Base-by-base conservation (phyloP, 2,329 filamentous ascomycete genomes). In the Claviceps spartinae region DNA sequence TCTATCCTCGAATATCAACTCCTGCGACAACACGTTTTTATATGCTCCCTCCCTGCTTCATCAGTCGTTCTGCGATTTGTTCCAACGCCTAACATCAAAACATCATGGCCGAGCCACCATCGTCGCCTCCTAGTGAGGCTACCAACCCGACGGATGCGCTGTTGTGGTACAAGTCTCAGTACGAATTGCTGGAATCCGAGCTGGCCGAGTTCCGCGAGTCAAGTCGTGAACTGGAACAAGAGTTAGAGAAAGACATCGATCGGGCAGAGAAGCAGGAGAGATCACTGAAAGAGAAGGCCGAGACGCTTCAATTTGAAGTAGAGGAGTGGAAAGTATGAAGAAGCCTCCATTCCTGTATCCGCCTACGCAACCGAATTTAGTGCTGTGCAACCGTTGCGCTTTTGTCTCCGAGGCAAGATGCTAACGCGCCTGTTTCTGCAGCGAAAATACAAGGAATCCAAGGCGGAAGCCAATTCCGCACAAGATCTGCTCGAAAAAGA, bases 371-470 rank as follows among this genome's bases (percentile, higher is more conserved):
- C 26, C 26, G 8, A 30, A 11, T 34, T 34, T 1, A 4, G 9
- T 11, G 30, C 9, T 9, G 8, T 9, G 26, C 26, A 30, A 34
- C 30, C 30, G 30, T 11, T 11, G 30, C 9, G 14, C 14, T 9
- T 22, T 26, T 26, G 8, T 14, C 30, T 22, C 3, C 3, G 9
- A 4, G 22, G 9, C 11, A 30, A 26, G 18, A 49, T 18, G 41
- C 54, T 55, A 51, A 58, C 57, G 37, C 37, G n/a, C 30, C 38
- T 14, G 8, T 46, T 7, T 41, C 18, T 46, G 50, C 63, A 95
- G 89, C 82, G 86, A 59, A 98, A 97, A 76, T 94, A 94, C 76
- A 95, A 89, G 67, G 89, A 97, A 66, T 86, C 90, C 57, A 97
- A 97, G 67, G 72, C 79, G 43, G 93, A 98, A 70, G 85, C 88